Evolutionary conservation across 768 basidiomycete genomes (phyloP).

Genomic region (Trametes cubensis): DNA sequence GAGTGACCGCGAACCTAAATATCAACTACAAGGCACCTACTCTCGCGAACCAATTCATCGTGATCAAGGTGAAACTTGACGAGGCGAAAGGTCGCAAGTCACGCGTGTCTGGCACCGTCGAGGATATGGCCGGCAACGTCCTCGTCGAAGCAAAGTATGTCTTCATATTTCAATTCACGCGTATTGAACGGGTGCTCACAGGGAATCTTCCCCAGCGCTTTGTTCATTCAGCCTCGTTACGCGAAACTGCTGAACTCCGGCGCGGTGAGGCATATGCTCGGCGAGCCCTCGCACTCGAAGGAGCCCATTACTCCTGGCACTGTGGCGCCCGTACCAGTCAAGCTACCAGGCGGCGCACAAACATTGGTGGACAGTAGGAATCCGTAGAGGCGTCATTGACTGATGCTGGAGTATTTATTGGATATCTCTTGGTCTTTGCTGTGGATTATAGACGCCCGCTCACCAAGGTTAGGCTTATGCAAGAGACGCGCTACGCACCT

Average conservation of each 20-base stretch:
- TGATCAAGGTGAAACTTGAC: constrained; percentile 69
- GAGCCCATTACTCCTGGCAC: constrained; percentile 28
- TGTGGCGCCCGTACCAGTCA: constrained; percentile 28
- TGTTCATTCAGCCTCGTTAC: constrained; percentile 90
- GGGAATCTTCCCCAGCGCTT: constrained; percentile 48
- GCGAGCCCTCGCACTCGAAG: constrained; percentile 45
- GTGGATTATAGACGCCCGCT: too few relatives aligned
- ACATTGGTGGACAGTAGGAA: constrained; percentile 19
- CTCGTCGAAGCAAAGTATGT: constrained; percentile 83
- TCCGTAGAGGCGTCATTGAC: not conserved
- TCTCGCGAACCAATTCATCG: constrained; percentile 87
- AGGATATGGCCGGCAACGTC: constrained; percentile 78
- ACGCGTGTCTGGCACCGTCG: constrained; percentile 68
- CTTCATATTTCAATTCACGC: too few relatives aligned
- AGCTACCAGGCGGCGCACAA: constrained; percentile 25
- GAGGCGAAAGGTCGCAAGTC: constrained; percentile 80
- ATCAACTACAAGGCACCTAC: constrained; percentile 88
- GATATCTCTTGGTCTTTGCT: not conserved
- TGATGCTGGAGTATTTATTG: not conserved
- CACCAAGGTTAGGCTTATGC: too few relatives aligned
- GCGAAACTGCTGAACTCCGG: constrained; percentile 71
- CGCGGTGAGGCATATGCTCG: constrained; percentile 65
- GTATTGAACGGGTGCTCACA: constrained; percentile 1
- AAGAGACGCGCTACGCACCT: too few relatives aligned
- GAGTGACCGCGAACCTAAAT: constrained; percentile 86